These are phyloP conservation scores for Stygiomarasmius scandens DNA, from an alignment of 1,284 basidiomycete species.

Conservation along the genomic window DNA sequence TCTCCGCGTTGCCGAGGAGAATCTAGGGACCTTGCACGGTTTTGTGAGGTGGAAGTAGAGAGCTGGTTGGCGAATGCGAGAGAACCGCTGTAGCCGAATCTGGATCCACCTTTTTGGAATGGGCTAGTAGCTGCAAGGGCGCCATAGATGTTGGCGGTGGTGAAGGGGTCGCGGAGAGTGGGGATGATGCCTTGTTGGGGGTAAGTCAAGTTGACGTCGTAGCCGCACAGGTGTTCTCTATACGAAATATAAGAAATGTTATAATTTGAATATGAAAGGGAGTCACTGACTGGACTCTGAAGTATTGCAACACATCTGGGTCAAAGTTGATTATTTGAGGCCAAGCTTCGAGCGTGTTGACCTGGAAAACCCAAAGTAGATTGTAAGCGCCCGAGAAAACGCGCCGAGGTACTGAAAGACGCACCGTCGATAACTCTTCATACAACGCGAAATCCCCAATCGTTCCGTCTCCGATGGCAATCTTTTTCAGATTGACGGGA, in stretches of 20 bases:
- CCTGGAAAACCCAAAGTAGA: slow-evolving; percentile 31
- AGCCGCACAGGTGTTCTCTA: slow-evolving; percentile 52
- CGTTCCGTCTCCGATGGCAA: slow-evolving; percentile 71
- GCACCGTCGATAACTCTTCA: slow-evolving; percentile 54
- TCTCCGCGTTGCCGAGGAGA: background rate
- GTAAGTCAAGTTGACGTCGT: slow-evolving; percentile 53
- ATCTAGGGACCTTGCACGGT: background rate
- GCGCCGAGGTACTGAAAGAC: slow-evolving; percentile 19
- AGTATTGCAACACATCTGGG: slow-evolving; percentile 63
- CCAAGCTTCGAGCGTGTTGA: slow-evolving; percentile 64
- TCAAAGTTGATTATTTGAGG: slow-evolving; percentile 76
- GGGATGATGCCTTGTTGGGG: slow-evolving; percentile 34
- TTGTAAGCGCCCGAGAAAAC: background rate
- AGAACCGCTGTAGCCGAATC: background rate
- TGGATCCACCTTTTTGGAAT: slow-evolving; percentile 52
- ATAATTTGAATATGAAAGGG: slow-evolving; percentile 1
- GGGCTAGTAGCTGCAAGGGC: slow-evolving; percentile 50
- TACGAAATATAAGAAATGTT: background rate
- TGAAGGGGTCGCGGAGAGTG: background rate
- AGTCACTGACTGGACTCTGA: slow-evolving; percentile 60
- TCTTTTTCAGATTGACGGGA: slow-evolving; percentile 64
- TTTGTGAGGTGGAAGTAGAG: background rate
- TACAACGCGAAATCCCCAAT: slow-evolving; percentile 51
- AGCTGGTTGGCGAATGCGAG: slow-evolving; percentile 24
- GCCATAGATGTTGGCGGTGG: background rate